Percentiles rank a stretch among this genome's conserved stretches.
phyloP scores from a whole-genome alignment of 1,139 yeast species.

The Taphrina sp. region DNA sequence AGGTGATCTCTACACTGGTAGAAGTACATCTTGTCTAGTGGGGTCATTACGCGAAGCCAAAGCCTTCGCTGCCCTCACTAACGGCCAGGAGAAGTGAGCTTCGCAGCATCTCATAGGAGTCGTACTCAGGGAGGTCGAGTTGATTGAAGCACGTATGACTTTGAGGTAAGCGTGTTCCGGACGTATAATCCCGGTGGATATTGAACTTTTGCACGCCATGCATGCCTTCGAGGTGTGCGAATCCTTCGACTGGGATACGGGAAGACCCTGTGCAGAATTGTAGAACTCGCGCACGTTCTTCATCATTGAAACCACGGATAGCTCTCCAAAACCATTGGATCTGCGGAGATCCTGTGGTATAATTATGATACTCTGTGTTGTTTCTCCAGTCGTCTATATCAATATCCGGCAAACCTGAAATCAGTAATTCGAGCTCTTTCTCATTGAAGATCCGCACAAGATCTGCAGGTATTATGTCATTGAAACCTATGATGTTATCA shows the following conservation, averaged over 20 bases:
- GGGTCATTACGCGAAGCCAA: constrained; percentile 70
- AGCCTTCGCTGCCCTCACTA: constrained; percentile 95
- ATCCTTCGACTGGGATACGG: constrained; percentile 93
- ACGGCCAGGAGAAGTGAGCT: constrained; percentile 79
- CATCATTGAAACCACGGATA: constrained; percentile 87
- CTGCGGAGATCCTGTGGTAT: constrained; percentile 79
- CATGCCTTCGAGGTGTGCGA: constrained; percentile 84
- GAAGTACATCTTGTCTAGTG: too few species aligned
- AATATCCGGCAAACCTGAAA: constrained; percentile 93
- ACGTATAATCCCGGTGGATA: constrained; percentile 85
- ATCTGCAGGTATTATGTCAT: constrained; percentile 86
- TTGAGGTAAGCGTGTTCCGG: constrained; percentile 75
- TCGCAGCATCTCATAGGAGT: constrained; percentile 78
- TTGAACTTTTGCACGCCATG: constrained; percentile 83
- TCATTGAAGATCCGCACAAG: constrained; percentile 87
- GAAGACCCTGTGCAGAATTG: constrained; percentile 98
- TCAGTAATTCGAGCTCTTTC: constrained; percentile 87
- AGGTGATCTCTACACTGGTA: too few species aligned
- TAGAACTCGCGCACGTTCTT: constrained; percentile 86
- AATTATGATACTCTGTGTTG: constrained; percentile 78
- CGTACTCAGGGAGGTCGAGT: constrained; percentile 90
- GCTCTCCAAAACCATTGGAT: constrained; percentile 99
- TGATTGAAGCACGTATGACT: constrained; percentile 60
- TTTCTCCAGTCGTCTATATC: constrained; percentile 95
- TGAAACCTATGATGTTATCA: constrained; percentile 58